Evolutionary conservation across 257 asterid genomes (phyloP).

Genomic region (Primulina tabacum): DNA sequence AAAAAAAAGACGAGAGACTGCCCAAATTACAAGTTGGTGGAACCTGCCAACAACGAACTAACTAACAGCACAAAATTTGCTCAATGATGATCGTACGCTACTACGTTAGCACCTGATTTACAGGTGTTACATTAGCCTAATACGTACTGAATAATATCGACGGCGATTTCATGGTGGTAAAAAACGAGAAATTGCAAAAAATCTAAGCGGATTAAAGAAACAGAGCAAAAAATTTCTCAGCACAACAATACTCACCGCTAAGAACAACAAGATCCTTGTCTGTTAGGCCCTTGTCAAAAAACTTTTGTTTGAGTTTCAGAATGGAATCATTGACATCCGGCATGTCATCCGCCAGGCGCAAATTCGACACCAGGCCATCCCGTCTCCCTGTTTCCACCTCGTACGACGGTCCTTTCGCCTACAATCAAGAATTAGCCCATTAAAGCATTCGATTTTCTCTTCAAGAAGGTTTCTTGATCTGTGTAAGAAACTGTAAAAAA

Average conservation of each 20-base stretch:
- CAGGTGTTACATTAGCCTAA: no score
- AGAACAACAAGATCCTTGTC: constrained; percentile 68
- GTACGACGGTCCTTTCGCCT: constrained; percentile 68
- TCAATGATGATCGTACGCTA: no score
- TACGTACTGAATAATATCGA: no score
- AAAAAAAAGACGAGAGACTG: no score
- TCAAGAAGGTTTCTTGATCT: neutral
- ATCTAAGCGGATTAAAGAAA: neutral
- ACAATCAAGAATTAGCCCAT: neutral
- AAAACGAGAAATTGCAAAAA: neutral
- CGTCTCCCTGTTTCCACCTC: constrained; percentile 73
- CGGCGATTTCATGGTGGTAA: no score
- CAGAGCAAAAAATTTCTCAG: neutral
- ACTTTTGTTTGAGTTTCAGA: constrained; percentile 49
- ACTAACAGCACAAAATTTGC: no score
- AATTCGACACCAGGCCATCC: constrained; percentile 60
- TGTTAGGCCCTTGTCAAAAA: constrained; percentile 53
- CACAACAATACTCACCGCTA: constrained; percentile 34
- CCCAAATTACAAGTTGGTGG: no score
- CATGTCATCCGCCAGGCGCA: constrained; percentile 44
- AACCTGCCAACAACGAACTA: no score
- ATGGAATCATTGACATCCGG: constrained; percentile 68
- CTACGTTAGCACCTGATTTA: no score
- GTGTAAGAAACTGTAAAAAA: neutral
- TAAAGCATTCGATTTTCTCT: no score